Evolutionary conservation across 1,284 basidiomycete species (phyloP).

Genomic region (Heterobasidion parviporum): DNA sequence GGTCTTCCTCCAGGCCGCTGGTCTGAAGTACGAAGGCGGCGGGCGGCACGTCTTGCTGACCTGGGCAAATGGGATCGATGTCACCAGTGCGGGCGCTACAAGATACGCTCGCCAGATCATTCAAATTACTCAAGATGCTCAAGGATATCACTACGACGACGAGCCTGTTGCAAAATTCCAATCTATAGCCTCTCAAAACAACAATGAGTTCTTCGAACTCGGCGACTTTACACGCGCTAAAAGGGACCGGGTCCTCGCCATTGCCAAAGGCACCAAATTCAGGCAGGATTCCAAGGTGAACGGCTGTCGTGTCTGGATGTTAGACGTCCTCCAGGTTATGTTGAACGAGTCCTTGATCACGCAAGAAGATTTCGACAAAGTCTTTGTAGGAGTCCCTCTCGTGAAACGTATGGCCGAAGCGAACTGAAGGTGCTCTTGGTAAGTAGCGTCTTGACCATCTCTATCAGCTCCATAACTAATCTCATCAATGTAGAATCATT

Average conservation of each 20-base stretch:
- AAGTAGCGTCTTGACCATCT: too few relatives aligned
- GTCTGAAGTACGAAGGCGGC: not conserved
- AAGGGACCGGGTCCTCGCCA: not conserved
- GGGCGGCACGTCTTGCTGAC: constrained; percentile 4
- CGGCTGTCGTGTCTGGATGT: constrained; percentile 6
- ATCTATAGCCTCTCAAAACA: too few relatives aligned
- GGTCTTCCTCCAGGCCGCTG: constrained; percentile 3
- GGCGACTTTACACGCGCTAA: too few relatives aligned
- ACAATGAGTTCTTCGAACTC: too few relatives aligned
- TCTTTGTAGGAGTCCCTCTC: not conserved
- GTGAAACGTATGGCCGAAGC: not conserved
- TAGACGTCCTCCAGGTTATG: constrained; percentile 7
- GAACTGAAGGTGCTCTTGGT: not conserved
- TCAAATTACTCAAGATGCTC: too few relatives aligned
- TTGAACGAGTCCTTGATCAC: not conserved
- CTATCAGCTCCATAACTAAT: too few relatives aligned
- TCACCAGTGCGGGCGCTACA: not conserved
- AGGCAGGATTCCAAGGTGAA: constrained; percentile 3
- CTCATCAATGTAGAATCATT: too few relatives aligned
- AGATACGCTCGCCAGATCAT: too few relatives aligned
- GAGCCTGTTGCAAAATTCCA: too few relatives aligned
- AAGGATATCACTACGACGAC: not conserved
- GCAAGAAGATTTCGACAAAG: not conserved
- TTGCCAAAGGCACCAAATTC: constrained; percentile 2
- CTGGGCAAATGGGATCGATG: constrained; percentile 1